Conservation (phyloP, 2,329 filamentous ascomycete species). For the Diaporthe sp. region DNA sequence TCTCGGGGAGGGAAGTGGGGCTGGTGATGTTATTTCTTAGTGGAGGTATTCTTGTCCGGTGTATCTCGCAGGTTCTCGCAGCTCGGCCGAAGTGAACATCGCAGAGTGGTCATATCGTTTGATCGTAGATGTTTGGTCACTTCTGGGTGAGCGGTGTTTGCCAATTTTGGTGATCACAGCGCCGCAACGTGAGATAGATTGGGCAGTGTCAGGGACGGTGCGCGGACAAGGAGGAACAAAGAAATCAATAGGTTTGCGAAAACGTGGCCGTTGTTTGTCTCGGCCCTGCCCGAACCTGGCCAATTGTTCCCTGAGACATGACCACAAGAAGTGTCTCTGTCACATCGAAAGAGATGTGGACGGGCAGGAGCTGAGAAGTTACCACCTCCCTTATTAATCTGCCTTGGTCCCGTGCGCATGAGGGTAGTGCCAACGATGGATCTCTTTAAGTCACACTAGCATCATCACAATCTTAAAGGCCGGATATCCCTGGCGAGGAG, state of each 20-base stretch:
- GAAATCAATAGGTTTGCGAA: conserved; percentile 9
- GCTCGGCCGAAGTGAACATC: background rate
- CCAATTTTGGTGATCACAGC: background rate
- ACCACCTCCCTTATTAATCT: conserved; percentile 24
- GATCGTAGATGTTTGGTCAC: background rate
- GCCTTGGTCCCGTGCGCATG: conserved; percentile 14
- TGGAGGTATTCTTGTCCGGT: background rate
- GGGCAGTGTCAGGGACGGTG: background rate
- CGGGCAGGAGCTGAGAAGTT: conserved; percentile 24
- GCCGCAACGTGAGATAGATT: background rate
- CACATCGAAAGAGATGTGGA: conserved; percentile 1
- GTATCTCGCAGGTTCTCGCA: conserved; percentile 11
- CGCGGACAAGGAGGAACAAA: background rate
- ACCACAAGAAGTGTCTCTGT: conserved; percentile 38
- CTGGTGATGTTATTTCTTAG: background rate
- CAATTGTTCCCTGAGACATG: conserved; percentile 36
- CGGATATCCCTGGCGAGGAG: conserved; percentile 25
- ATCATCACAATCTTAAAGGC: conserved; percentile 24
- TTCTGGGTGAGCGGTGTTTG: background rate
- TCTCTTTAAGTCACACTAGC: conserved; percentile 23
- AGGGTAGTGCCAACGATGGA: conserved; percentile 19
- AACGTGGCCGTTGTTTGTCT: conserved; percentile 31
- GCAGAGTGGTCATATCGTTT: conserved; percentile 33
- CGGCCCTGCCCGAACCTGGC: conserved; percentile 24
- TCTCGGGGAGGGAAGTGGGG: background rate